Base-by-base conservation (phyloP, 306 rosid species). In the Quercus suber region DNA sequence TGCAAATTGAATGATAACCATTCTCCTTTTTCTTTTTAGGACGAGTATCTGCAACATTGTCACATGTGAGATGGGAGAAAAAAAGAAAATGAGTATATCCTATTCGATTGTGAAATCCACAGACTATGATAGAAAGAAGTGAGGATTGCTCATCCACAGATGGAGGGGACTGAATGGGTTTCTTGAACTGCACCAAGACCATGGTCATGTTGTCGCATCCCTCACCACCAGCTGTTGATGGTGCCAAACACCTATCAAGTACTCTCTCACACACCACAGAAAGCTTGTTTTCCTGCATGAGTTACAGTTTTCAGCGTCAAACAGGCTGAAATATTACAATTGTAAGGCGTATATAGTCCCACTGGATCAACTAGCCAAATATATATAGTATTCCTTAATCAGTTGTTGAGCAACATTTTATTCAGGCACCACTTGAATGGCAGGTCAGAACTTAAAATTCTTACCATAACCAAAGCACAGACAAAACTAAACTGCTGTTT, bases 141-240 rank as follows among this genome's bases (percentile, higher is more conserved):
- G 91, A 82, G 78, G 91, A 76, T 82, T 84, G 87, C 71, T 87
- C 89, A 33, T 75, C 86, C 15, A 63, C 71, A 7, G 80, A 82
- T 49, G 80, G 76, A 83, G 80, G 28, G 37, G 88, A 75, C 60
- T 7, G 91, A 37, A 77, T 52, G 56, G 86, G 90, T 75, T 87
- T 93, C 86, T 93, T 95, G 78, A 95, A 90, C 82, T 91, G 98
- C 67, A 95, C 96, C 89, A 95, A 65, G 79, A 95, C 91, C 96
- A 95, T 93, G 69, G 99, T 95, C 99, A 95, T 95, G 90, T 95
- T 95, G 59, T 95, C 99, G 53, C 99, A 93, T 73, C 99, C 99
- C 82, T 90, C 96, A 0, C 99, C 99, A 58, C 83, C 67, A 14
- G 88, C 87, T 4, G 94, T 94, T 31, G 97, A 88, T 51, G 98